These are phyloP conservation scores for Suillus subluteus DNA, from an alignment of 768 basidiomycete genomes.

Conservation along the genomic window DNA sequence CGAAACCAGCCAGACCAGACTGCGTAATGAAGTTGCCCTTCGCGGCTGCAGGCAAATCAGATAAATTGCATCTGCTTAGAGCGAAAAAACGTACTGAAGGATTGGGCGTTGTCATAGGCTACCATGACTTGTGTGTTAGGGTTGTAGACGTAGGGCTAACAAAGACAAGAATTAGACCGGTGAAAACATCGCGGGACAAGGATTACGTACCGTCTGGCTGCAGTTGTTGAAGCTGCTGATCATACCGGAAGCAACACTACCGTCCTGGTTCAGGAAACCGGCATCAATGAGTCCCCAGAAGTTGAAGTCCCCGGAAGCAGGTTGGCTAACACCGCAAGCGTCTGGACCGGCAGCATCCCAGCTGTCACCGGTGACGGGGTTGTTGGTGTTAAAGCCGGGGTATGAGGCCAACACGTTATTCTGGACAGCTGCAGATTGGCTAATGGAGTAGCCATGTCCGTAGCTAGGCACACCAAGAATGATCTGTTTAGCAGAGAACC, in stretches of 20 bases:
- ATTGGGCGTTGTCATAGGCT: slow-evolving; percentile 65
- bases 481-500: slow-evolving; percentile 72
- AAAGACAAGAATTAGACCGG: slow-evolving; percentile 10
- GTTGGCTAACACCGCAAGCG: slow-evolving; percentile 57
- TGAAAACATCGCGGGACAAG: not conserved
- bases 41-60: slow-evolving; percentile 32
- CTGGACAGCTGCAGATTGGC: slow-evolving; percentile 27
- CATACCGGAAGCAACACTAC: slow-evolving; percentile 56
- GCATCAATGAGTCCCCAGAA: slow-evolving; percentile 64
- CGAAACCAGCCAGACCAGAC: slow-evolving; percentile 42
- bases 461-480: slow-evolving; percentile 86
- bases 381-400: slow-evolving; percentile 51
- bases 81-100: slow-evolving; percentile 49
- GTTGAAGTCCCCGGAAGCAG: slow-evolving; percentile 59
- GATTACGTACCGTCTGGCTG: slow-evolving; percentile 67
- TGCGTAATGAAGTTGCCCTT: slow-evolving; percentile 46
- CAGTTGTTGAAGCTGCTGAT: slow-evolving; percentile 62
- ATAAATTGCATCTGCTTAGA: too few species aligned
- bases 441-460: slow-evolving; percentile 69
- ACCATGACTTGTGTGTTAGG: slow-evolving; percentile 55
- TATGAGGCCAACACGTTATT: slow-evolving; percentile 45
- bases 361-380: slow-evolving; percentile 54
- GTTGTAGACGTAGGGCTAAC: slow-evolving; percentile 72
- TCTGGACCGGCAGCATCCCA: slow-evolving; percentile 59
- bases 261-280: slow-evolving; percentile 54